Percentiles rank a stretch among this genome's conserved stretches.
phyloP scores from a whole-genome alignment of 2,329 filamentous ascomycete genomes.

The Phoma sp. region DNA sequence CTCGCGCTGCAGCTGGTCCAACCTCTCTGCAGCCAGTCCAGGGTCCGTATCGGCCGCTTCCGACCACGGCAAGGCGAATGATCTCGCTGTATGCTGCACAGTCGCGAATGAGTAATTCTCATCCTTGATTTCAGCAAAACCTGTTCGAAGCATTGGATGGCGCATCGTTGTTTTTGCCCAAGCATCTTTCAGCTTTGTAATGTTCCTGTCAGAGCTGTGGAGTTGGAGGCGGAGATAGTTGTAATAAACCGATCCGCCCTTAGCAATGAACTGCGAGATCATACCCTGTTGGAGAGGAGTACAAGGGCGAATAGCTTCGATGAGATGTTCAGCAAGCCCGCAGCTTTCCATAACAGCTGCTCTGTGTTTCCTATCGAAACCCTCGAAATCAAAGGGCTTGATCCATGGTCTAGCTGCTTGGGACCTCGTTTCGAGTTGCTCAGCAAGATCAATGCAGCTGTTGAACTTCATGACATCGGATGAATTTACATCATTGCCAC shows the following conservation, averaged over 20 bases:
- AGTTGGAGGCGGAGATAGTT: constrained; percentile 72
- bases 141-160: constrained; percentile 79
- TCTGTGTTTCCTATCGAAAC: constrained; percentile 59
- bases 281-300: constrained; percentile 83
- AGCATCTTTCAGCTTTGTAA: constrained; percentile 58
- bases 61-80: constrained; percentile 47
- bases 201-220: constrained; percentile 45
- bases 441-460: constrained; percentile 45
- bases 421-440: constrained; percentile 18
- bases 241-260: constrained; percentile 73
- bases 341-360: constrained; percentile 40
- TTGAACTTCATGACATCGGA: constrained; percentile 74
- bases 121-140: constrained; percentile 71
- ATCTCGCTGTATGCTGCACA: constrained; percentile 64
- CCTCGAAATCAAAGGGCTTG: constrained; percentile 54
- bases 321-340: constrained; percentile 36
- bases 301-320: constrained; percentile 75
- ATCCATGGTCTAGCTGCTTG: background rate
- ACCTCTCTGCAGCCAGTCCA: constrained; percentile 26
- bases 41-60: constrained; percentile 13
- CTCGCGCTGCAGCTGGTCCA: constrained; percentile 24
- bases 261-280: constrained; percentile 75
- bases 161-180: constrained; percentile 64
- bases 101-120: constrained; percentile 73
- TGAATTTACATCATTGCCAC: constrained; percentile 67